Base-by-base conservation (phyloP, 495 filamentous ascomycete genomes). In the Hypoxylon rickii region DNA sequence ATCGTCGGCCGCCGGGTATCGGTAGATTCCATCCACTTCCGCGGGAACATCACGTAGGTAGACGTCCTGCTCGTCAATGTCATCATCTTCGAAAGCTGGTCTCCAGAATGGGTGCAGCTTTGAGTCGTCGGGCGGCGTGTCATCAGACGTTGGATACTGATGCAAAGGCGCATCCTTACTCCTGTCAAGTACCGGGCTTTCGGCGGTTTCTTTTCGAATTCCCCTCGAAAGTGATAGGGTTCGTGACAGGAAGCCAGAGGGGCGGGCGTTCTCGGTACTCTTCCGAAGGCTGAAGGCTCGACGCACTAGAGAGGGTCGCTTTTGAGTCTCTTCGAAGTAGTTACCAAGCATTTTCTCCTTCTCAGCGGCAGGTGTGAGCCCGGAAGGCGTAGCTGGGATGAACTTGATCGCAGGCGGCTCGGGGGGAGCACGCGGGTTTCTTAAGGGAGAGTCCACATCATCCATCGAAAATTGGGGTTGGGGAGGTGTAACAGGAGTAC, bases 81-180 rank as follows among this genome's bases (percentile, higher is more conserved):
- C 83, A 21, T 89, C 86, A 21, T 89, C 86, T 78, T 83, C 88
- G 66, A 89, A 89, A 18, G 83, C 41, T 3, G 91, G 89, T 19
- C 84, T 81, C 91, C 92, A 96, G 70, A 88, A 87, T 1, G 90
- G 89, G 63, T 94, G 87, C 3, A 92, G 74, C 40, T 79, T 83
- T 43, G 76, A 79, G 29, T 79, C 76, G 43, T 83, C 79, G 1
- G 69, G 42, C 11, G 75, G 78, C 26, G 56, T 49, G 26, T 76
- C 72, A 22, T 75, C 73, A 1, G 70, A 60, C 6, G 73, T 73
- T 0, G 74, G 73, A 51, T 73, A 73, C 11, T 70, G 59, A 16
- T 31, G 45, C 12, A 44, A 15, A 17, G 44, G 57, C 16, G 61
- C 36, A 5, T 53, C 52, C 3, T 57, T 64, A 29, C 81, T 74